phyloP scores from a whole-genome alignment of 352 stramenopile genomes.

The Phytopythium vexans region DNA sequence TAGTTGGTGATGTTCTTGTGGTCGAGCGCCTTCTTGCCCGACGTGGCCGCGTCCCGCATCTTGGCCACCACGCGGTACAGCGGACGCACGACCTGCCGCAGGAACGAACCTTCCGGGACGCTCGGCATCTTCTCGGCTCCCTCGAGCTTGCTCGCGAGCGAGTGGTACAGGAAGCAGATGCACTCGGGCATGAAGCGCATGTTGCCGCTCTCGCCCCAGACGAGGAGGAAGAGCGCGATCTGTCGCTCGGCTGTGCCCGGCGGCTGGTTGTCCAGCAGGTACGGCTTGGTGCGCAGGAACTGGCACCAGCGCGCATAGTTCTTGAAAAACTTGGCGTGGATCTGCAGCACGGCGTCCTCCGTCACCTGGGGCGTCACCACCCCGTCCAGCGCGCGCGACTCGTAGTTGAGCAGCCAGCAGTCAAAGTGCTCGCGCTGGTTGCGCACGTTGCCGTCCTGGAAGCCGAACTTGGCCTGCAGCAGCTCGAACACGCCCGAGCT shows the following conservation, averaged over 20 bases:
- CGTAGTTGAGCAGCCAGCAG: slow-evolving; percentile 81
- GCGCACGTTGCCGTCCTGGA: slow-evolving; percentile 79
- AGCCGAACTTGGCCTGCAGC: slow-evolving; percentile 82
- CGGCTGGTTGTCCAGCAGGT: slow-evolving; percentile 52
- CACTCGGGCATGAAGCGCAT: slow-evolving; percentile 89
- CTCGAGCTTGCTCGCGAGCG: slow-evolving; percentile 69
- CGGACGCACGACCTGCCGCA: slow-evolving; percentile 68
- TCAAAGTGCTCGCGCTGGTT: slow-evolving; percentile 88
- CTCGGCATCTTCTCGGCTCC: slow-evolving; percentile 51
- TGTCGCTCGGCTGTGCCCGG: slow-evolving; percentile 44
- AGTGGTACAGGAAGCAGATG: slow-evolving; percentile 87
- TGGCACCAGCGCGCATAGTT: slow-evolving; percentile 95
- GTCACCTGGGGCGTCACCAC: slow-evolving; percentile 27
- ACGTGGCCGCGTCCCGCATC: slow-evolving; percentile 19
- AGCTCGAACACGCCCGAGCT: slow-evolving; percentile 66
- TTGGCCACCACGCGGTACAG: slow-evolving; percentile 70
- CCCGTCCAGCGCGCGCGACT: slow-evolving; percentile 45
- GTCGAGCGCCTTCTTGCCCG: slow-evolving; percentile 33
- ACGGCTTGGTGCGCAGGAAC: slow-evolving; percentile 87
- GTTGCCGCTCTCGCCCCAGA: slow-evolving; percentile 85
- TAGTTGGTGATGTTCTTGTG: slow-evolving; percentile 90
- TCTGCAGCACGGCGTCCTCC: slow-evolving; percentile 56
- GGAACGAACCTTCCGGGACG: slow-evolving; percentile 66
- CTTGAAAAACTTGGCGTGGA: slow-evolving; percentile 94
- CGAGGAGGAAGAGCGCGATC: slow-evolving; percentile 78